Base-by-base conservation (phyloP, 2,329 filamentous ascomycete genomes). In the Colletotrichum lentis region DNA sequence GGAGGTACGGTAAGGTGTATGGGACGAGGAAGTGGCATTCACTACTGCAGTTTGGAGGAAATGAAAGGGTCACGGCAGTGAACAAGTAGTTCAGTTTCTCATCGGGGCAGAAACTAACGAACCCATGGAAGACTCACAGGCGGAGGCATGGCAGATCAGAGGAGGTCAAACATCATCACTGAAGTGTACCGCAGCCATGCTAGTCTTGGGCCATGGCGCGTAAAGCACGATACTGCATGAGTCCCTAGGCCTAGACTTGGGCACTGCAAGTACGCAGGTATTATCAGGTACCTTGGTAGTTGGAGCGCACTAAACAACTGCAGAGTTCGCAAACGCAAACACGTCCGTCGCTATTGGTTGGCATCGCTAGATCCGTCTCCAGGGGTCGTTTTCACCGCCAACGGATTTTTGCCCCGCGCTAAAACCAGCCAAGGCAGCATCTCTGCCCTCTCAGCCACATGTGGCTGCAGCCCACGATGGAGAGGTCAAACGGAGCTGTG, bases 301-400 rank as follows among this genome's bases (percentile, higher is more conserved):
- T 47, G 41, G 46, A 43, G 31, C 47, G 47, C 37, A 47, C 62
- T 22, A 50, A 41, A 59, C 20, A 16, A 35, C n/a, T 56, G 50
- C 24, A 56, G 50, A 37, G 50, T 56, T 16, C 61, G 31, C 61
- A 63, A 46, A 27, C 53, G 58, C 52, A 67, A 67, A 63, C 67
- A 58, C 50, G 22, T 50, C 47, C 8, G 43, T 46, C 50, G 5
- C 22, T n/a, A 69, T 69, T 69, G 66, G 62, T 46, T 56, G 55
- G 27, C 27, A 22, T 37, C 24, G 39, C 5, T 24, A 43, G 41
- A 10, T 24, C 31, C 41, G 31, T 46, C 52, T 57, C 35, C 8
- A 62, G 20, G 39, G 11, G 44, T 49, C 60, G 5, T 46, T 67
- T 57, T 67, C 67, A 69, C 57, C 57, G 57, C 52, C 47, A 35